Conservation (phyloP, 177 flowering plant genomes). For the Vitis hybrid region DNA sequence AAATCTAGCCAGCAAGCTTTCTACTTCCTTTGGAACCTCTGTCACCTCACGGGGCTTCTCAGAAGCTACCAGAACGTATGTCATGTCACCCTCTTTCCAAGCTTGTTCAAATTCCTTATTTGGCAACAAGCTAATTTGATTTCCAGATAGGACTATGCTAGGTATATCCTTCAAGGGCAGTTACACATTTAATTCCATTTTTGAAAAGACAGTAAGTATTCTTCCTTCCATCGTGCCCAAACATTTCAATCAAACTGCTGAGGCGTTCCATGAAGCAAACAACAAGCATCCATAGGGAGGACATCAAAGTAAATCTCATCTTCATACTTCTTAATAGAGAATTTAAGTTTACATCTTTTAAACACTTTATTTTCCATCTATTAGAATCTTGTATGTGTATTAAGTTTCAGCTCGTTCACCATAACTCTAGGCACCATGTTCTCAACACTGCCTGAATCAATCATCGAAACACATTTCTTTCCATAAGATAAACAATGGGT, state of each 20-base stretch:
- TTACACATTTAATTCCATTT: neutral
- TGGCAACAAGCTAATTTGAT: neutral
- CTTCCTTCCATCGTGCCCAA: neutral
- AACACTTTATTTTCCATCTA: neutral
- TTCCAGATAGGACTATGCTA: neutral
- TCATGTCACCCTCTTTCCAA: neutral
- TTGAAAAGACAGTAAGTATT: neutral
- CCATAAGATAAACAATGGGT: neutral
- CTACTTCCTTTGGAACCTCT: conserved; percentile 3
- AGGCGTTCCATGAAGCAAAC: neutral
- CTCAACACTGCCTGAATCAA: neutral
- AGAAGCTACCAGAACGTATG: neutral
- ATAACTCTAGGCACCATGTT: neutral
- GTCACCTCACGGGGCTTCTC: neutral
- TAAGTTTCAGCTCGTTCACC: neutral
- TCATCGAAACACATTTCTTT: neutral
- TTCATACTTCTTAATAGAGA: neutral
- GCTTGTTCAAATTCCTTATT: neutral
- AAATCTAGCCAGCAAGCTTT: too few relatives aligned
- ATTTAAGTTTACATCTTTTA: neutral
- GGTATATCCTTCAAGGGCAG: neutral
- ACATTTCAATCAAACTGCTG: neutral
- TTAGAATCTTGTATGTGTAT: neutral
- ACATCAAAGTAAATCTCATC: neutral
- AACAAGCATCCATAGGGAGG: conserved; percentile 1